Conservation (phyloP, 140 eudicot genomes). For the Bidens hawaiensis region DNA sequence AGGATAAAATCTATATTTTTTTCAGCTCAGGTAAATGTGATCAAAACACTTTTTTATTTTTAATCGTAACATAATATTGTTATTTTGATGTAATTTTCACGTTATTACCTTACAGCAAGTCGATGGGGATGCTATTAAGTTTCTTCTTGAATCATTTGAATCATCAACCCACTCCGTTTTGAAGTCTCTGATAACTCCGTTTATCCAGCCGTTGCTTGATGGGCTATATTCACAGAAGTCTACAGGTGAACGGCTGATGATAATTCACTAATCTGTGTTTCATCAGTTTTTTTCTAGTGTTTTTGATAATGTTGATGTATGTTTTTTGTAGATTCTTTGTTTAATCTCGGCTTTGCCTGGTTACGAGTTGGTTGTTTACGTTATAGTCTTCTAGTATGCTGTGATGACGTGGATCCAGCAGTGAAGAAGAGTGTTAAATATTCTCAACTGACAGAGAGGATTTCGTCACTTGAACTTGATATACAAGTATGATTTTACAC, state of each 20-base stretch:
- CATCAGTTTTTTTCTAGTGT: not conserved
- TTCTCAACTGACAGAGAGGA: conserved; percentile 47
- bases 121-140: conserved; percentile 28
- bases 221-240: conserved; percentile 43
- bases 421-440: conserved; percentile 59
- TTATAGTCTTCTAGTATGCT: conserved; percentile 63
- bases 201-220: conserved; percentile 56
- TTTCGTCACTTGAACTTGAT: conserved; percentile 77
- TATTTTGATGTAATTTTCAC: not conserved
- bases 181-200: conserved; percentile 36
- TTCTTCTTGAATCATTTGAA: conserved; percentile 54
- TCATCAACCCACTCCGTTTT: conserved; percentile 63
- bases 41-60: conserved; percentile 17
- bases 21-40: conserved; percentile 28
- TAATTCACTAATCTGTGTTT: not conserved
- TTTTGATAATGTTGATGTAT: not conserved
- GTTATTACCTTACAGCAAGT: conserved; percentile 33
- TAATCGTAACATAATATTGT: not conserved
- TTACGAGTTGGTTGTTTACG: conserved; percentile 71
- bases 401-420: conserved; percentile 88
- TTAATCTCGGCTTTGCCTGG: conserved; percentile 58
- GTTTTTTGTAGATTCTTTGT: conserved; percentile 28
- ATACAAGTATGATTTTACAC: conserved; percentile 41
- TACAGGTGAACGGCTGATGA: conserved; percentile 36
- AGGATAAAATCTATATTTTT: conserved; percentile 33